Base-by-base conservation (phyloP, 1,139 yeast species). In the Ashbya aceris region DNA sequence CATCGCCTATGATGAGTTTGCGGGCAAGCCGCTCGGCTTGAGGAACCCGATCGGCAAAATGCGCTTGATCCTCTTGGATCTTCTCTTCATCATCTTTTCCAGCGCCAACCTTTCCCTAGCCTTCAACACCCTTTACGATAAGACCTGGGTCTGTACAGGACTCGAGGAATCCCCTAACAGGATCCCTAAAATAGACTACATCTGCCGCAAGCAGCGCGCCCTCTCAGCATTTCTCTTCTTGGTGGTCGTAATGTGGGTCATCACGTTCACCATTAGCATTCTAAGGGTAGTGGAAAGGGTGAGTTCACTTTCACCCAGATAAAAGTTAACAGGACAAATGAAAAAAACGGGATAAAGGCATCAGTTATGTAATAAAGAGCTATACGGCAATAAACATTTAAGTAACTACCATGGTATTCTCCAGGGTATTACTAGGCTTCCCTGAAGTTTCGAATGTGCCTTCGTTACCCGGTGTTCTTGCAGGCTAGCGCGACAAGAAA, bases 11-110 rank as follows among this genome's bases (percentile, higher is more conserved):
- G 97, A 91, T 62, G 98, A 91, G 61, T 89, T 85, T 61, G 74
- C 81, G 20, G 94, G 96, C 14, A 83, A 85, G 58, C 98, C 97
- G 0, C 64, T 91, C 41, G 98, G 96, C 0, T 69, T 89, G 40
- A 73, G 97, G 49, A 78, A 84, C 49, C 94, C 96, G 0, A 68
- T 76, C 50, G 87, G 83, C 26, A 89, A 89, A 57, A 75, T 89
- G 71, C 72, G 86, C 54, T 72, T 87, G 45, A 71, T 76, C 42
- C 69, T 87, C 72, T 68, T 86, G 49, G 98, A 91, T 58, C 68
- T 89, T 39, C 66, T 89, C 30, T 86, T 91, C 62, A 85, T 91
- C 49, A 86, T 91, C n/a, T 84, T 89, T 56, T 79, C 89, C n/a
- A 78, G 94, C 39, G 96, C 96, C 1, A 89, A 87, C 59, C 64